Evolutionary conservation across 2,329 filamentous ascomycete species (phyloP), one percentile per base, ranked within the genome.

Genomic region (Verticillium zaregamsianum): DNA sequence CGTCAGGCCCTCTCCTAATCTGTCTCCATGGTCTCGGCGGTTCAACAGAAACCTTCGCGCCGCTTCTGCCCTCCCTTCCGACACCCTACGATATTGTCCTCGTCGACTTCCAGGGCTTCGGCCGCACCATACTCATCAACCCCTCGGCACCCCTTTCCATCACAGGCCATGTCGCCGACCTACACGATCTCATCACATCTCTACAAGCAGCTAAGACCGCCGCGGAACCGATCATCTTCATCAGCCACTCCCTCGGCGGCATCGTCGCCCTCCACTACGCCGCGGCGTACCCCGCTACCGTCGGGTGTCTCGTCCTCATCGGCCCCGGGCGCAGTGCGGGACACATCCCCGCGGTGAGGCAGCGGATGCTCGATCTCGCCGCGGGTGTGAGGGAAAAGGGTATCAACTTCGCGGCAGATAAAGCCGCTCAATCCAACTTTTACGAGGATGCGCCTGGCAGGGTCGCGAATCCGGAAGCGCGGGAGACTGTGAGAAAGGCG

Each of bases 231-330:
- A 33, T 61, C 35, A 60, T 73, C 59, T 64, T 75, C 57, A 64
- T 76, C 57, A 73, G 73, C 20, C 74, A 76, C 65, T 75, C 73
- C 17, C 68, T 76, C 57, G 74, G 73, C 17, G 70, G 67, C 58
- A 72, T 75, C 35, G 66, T 76, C 62, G 68, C 69, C n/a, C 67
- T 76, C 58, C 73, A 76, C 35, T 74, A 73, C 62, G 71, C 72
- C n/a, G 67, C 71, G n/a, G 49, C 62, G 35, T 58, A 71, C 61
- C 67, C 72, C 33, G 60, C 64, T 14, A 58, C 63, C 17, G 65
- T 70, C 32, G 70, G 67, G 14, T 66, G 70, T n/a, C 69, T 75
- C 54, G 64, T 69, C 9, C 68, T 75, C 15, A 68, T 76, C 23
- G 73, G 73, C 5, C 52, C 70, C 5, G 72, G 73, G 20, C 69